phyloP scores from a whole-genome alignment of 2,329 filamentous ascomycete genomes.

The Colletotrichum horii region DNA sequence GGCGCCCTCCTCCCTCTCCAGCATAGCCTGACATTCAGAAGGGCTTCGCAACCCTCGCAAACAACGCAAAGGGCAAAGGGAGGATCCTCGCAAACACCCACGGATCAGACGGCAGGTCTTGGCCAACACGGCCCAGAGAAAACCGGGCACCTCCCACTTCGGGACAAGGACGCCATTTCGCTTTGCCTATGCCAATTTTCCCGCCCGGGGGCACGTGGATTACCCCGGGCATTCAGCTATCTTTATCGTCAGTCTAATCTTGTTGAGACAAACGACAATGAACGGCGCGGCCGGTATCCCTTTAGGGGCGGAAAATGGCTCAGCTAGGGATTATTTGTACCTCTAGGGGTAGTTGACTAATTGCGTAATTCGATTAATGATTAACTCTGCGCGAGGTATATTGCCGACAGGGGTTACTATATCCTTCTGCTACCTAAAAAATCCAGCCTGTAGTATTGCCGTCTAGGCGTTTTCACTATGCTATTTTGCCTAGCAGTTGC shows the following conservation, averaged over 20 bases:
- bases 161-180: slow-evolving; percentile 15
- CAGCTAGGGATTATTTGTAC: too few relatives aligned
- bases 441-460: too few relatives aligned
- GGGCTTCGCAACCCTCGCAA: background rate
- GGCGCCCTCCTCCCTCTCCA: background rate
- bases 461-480: too few relatives aligned
- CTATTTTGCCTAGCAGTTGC: too few relatives aligned
- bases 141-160: slow-evolving; percentile 8
- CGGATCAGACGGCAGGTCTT: slow-evolving; percentile 22
- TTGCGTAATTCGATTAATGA: too few relatives aligned
- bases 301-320: too few relatives aligned
- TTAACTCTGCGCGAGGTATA: too few relatives aligned
- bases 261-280: slow-evolving; percentile 9
- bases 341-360: too few relatives aligned
- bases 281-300: background rate
- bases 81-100: background rate
- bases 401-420: too few relatives aligned
- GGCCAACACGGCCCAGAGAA: slow-evolving; percentile 8
- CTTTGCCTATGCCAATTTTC: slow-evolving; percentile 12
- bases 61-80: background rate
- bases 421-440: too few relatives aligned
- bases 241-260: slow-evolving; percentile 17
- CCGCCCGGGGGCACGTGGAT: slow-evolving; percentile 10
- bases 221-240: slow-evolving; percentile 19
- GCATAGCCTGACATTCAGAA: background rate